Evolutionary conservation across 1,139 yeast species (phyloP), one percentile per base, ranked within the genome.

Genomic region (Geotrichum citri-aurantii): DNA sequence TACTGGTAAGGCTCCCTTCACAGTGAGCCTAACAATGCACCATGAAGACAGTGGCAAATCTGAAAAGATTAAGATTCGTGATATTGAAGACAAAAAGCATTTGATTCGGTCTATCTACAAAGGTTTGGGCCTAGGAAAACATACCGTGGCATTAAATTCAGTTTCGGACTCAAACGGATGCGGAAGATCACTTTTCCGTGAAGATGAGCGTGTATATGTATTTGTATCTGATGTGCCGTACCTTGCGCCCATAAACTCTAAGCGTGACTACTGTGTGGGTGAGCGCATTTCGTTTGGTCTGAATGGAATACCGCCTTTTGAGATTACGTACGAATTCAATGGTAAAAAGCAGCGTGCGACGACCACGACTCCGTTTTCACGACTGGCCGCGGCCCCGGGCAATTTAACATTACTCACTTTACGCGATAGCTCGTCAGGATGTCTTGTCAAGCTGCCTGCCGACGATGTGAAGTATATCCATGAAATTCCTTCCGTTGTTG

Each of bases 401-500:
- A 75, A 74, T 1, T 75, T 93, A 50, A 75, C 83, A 0, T 82
- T 95, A n/a, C 71, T 79, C 24, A 84, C 92, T 0, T 71, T 93
- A 5, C 81, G 82, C 55, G 99, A 93, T 69, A 83, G 92, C 0
- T 84, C 91, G 0, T 83, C 89, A 26, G 81, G 82, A 60, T 93
- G 99, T 73, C 69, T 79, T 50, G 91, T 86, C 3, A 79, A 82
- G 61, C 82, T 85, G 65, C 78, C 73, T 61, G 66, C 64, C 26
- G 72, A 70, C 26, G 56, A 59, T 33, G 55, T 57, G 42, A 61
- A 55, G 40, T 75, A 78, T 4, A 81, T 93, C 17, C 92, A 89
- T 67, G 90, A 87, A 37, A 79, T 92, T 47, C 99, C 99, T 11
- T 85, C 96, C 0, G 97, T 92, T n/a, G 91, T 86, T 63, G 84